These are phyloP conservation scores for Nectriaceae sp. DNA, from an alignment of 2,329 filamentous ascomycete genomes.

Conservation along the genomic window DNA sequence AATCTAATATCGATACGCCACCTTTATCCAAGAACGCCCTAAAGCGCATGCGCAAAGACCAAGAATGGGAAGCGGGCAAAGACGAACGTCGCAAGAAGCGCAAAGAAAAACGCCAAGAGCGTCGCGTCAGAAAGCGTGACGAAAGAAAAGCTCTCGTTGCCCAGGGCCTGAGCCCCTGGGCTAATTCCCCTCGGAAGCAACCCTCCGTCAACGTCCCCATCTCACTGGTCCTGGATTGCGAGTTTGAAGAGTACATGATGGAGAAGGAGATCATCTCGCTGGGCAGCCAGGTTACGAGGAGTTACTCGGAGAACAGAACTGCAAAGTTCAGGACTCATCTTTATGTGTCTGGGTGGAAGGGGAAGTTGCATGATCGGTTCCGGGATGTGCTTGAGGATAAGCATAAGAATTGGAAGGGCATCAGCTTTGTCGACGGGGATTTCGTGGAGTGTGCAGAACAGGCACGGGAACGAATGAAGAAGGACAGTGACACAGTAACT, in stretches of 20 bases:
- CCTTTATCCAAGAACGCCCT: constrained; percentile 80
- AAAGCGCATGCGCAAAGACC: constrained; percentile 73
- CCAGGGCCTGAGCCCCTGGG: constrained; percentile 44
- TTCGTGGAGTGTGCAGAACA: constrained; percentile 69
- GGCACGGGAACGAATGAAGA: constrained; percentile 68
- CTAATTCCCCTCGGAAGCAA: constrained; percentile 36
- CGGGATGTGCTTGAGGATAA: constrained; percentile 71
- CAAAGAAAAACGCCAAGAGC: constrained; percentile 56
- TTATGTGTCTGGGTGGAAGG: constrained; percentile 76
- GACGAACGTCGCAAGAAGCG: constrained; percentile 56
- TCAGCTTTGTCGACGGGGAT: constrained; percentile 72
- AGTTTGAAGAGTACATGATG: constrained; percentile 87
- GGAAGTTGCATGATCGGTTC: constrained; percentile 75
- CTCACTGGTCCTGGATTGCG: constrained; percentile 84
- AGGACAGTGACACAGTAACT: constrained; percentile 56
- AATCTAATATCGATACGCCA: constrained; percentile 9
- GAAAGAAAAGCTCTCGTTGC: constrained; percentile 53
- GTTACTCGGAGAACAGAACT: constrained; percentile 84
- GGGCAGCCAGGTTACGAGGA: constrained; percentile 79
- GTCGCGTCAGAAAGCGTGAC: constrained; percentile 49
- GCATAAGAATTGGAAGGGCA: constrained; percentile 78
- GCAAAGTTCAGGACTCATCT: constrained; percentile 70
- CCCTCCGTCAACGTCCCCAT: constrained; percentile 65
- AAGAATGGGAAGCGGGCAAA: constrained; percentile 75
- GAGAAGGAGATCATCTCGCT: constrained; percentile 85